These are phyloP conservation scores for Rhodotorula mucilaginosa DNA, from an alignment of 1,284 basidiomycete species.

Conservation along the genomic window DNA sequence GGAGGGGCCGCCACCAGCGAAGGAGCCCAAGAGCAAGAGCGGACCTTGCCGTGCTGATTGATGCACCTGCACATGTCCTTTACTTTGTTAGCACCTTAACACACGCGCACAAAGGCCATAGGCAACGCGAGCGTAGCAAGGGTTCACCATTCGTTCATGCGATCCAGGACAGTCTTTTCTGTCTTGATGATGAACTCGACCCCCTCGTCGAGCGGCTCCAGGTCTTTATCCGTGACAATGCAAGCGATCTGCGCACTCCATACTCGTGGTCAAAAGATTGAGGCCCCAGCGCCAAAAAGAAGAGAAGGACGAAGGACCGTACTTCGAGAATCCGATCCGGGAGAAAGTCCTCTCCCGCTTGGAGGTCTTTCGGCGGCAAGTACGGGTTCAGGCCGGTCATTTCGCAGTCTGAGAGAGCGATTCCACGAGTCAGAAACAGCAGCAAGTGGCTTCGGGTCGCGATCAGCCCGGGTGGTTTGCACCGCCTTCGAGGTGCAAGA, in stretches of 20 bases:
- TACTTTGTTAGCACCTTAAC: conserved; percentile 39
- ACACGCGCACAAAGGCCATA: conserved; percentile 15
- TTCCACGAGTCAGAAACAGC: neutral
- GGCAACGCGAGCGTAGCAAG: neutral
- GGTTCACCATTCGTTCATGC: conserved; percentile 43
- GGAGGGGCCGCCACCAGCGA: no score
- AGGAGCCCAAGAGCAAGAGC: neutral
- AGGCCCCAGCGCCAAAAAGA: neutral
- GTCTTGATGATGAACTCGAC: conserved; percentile 55
- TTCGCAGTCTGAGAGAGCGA: conserved; percentile 28
- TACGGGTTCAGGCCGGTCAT: conserved; percentile 41
- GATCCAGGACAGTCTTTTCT: conserved; percentile 53
- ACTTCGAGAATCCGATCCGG: conserved; percentile 41
- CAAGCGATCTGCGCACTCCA: conserved; percentile 44
- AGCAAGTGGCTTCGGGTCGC: neutral
- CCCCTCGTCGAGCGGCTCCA: conserved; percentile 56
- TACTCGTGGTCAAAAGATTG: neutral
- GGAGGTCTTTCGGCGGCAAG: conserved; percentile 18
- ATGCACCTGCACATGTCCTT: conserved; percentile 37
- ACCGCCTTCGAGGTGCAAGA: neutral
- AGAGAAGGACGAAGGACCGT: neutral
- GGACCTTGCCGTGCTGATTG: conserved; percentile 41
- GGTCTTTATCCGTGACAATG: conserved; percentile 54
- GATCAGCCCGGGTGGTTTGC: neutral
- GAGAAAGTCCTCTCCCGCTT: conserved; percentile 21